Base-by-base conservation (phyloP, 2,329 filamentous ascomycete genomes). In the Davidsoniella virescens region DNA sequence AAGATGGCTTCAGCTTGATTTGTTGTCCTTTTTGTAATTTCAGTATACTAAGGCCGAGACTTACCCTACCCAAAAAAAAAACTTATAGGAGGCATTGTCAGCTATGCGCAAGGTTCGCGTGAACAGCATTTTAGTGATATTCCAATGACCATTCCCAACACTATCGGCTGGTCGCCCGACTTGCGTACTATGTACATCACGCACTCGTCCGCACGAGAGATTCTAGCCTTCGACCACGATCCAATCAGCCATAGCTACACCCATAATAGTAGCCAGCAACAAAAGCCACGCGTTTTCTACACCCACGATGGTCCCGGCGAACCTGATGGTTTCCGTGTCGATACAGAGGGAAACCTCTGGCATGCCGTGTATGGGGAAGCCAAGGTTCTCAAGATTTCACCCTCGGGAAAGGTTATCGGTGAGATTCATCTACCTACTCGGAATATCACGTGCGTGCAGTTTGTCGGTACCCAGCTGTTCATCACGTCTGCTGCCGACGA, bases 331-430 rank as follows among this genome's bases (percentile, higher is more conserved):
- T 88, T 90, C 65, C 80, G 82, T 55, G 75, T 93, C 59, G 88
- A 95, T 60, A 75, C 73, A 41, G 78, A 93, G 50, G 87, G 87
- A n/a, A 82, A 83, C 66, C 72, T 94, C 59, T 95, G 90, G 88
- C 80, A 84, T 54, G 84, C 86, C 6, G 71, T 92, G n/a, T 92
- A 86, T 61, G 87, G 87, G 49, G 84, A 82, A 55, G 70, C 75
- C 53, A 75, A 78, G 54, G 84, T 94, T 20, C 67, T 94, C 56
- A 78, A 83, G 62, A 81, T 94, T 59, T 77, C 74, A 44, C 76
- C 79, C 4, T 64, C 73, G 47, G 87, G 86, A 2, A 68, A 79
- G 58, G 65, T 94, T 26, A 70, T 88, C 4, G 87, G 84, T 5
- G 76, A 87, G 66, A 71, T 95, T 55, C 71, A 68, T 50, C 67